Percentiles rank a stretch among this genome's conserved stretches.
Evolutionary conservation across 805 yeast genomes (phyloP).

Genomic region (Barnettozyma salicaria): DNA sequence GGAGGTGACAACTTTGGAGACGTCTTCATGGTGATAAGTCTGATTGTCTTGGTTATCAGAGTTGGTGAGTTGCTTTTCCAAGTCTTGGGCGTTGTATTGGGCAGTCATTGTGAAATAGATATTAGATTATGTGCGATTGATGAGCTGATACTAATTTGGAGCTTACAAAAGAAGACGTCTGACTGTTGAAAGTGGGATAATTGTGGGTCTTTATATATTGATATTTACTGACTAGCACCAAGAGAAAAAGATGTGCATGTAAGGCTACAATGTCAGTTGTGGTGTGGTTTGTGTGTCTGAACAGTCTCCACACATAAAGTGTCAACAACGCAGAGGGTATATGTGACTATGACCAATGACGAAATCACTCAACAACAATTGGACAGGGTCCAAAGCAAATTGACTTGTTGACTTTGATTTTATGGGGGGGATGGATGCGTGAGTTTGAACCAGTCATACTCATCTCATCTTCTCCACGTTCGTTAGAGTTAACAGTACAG

Average conservation of each 20-base stretch:
- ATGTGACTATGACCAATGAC: neutral
- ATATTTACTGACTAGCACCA: too few species aligned
- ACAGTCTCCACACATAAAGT: too few species aligned
- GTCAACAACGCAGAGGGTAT: neutral
- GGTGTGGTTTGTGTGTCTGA: conserved; percentile 1
- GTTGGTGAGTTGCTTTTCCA: conserved; percentile 19
- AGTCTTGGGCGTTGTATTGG: conserved; percentile 12
- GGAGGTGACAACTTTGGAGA: conserved; percentile 28
- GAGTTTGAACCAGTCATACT: conserved; percentile 1
- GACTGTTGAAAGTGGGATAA: too few species aligned
- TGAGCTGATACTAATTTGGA: neutral
- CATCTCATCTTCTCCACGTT: too few species aligned
- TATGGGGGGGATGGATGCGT: conserved; percentile 1
- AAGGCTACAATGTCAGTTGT: too few species aligned
- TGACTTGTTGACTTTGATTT: too few species aligned
- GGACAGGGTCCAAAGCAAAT: too few species aligned
- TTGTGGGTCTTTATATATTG: too few species aligned
- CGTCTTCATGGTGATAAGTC: conserved; percentile 13
- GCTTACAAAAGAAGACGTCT: too few species aligned
- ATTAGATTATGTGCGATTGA: neutral
- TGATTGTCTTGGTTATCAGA: conserved; percentile 19
- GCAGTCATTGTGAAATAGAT: neutral
- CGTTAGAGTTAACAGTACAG: too few species aligned
- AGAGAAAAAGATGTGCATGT: too few species aligned
- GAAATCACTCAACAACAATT: conserved; percentile 1